Evolutionary conservation across 2,329 filamentous ascomycete genomes (phyloP).

Genomic region (Eurotiales sp.): DNA sequence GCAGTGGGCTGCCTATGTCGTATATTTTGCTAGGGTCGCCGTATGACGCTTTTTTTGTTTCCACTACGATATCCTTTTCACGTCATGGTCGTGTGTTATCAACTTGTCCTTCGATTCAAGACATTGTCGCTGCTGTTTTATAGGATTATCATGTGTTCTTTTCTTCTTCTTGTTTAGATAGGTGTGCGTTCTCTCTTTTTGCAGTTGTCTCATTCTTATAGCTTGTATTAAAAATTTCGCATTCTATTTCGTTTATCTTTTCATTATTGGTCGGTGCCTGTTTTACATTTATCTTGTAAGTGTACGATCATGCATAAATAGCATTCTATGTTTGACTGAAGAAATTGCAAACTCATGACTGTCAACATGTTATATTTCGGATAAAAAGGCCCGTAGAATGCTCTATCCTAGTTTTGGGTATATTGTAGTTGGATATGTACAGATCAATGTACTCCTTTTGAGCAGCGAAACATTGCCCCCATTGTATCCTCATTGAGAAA

Average conservation of each 20-base stretch:
- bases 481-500: not conserved
- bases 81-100: conserved; percentile 6
- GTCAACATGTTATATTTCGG: too few species aligned
- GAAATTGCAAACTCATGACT: not conserved
- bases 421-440: not conserved
- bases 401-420: too few species aligned
- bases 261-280: conserved; percentile 16
- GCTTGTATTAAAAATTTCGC: conserved; percentile 14
- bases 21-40: not conserved
- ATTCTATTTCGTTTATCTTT: conserved; percentile 10
- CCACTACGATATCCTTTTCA: conserved; percentile 9
- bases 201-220: conserved; percentile 5
- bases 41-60: conserved; percentile 2
- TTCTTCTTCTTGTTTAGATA: conserved; percentile 4
- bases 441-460: not conserved
- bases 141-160: conserved; percentile 14
- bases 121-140: conserved; percentile 11
- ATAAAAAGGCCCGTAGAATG: too few species aligned
- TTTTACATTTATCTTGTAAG: conserved; percentile 13
- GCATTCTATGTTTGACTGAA: not conserved
- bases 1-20: not conserved
- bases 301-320: conserved; percentile 16
- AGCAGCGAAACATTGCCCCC: not conserved
- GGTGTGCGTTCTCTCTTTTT: conserved; percentile 15
- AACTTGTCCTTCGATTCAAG: conserved; percentile 9